A percentile compares a stretch with the other conserved stretches of the same genome.
phyloP scores from a whole-genome alignment of 139 green algal genomes.

The Tetraselmis striata region DNA sequence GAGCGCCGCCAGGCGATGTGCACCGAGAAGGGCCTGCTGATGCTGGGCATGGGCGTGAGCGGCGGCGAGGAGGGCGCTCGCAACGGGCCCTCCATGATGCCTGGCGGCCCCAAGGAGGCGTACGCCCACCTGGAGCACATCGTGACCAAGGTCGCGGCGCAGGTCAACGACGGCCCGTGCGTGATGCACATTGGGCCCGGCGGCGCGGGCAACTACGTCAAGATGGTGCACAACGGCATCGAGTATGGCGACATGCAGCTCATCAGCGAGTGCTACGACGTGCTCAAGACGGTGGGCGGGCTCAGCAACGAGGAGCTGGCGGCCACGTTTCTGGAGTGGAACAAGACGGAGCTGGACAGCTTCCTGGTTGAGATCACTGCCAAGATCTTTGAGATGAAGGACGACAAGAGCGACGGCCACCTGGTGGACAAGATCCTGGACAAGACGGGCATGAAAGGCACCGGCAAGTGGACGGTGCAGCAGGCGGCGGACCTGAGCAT shows the following conservation, averaged over 20 bases:
- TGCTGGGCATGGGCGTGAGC: conserved; percentile 97
- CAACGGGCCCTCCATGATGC: conserved; percentile 94
- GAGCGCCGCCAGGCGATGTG: conserved; percentile 74
- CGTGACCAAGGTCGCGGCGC: conserved; percentile 85
- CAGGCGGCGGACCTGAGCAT: conserved; percentile 92
- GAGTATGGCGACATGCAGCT: conserved; percentile 99
- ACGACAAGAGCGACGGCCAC: conserved; percentile 57
- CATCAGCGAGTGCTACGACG: conserved; percentile 95
- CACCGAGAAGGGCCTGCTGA: conserved; percentile 77
- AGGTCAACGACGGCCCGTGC: conserved; percentile 89
- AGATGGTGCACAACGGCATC: conserved; percentile 99
- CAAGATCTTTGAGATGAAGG: conserved; percentile 81
- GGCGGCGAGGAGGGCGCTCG: conserved; percentile 96
- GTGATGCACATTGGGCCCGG: conserved; percentile 81
- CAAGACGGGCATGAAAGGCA: conserved; percentile 98
- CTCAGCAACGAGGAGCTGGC: conserved; percentile 91
- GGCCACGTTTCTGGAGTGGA: conserved; percentile 85
- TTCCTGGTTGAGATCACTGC: conserved; percentile 97
- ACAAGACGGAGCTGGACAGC: conserved; percentile 73
- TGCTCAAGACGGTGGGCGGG: conserved; percentile 89
- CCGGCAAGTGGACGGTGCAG: conserved; percentile 99
- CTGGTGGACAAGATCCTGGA: conserved; percentile 97
- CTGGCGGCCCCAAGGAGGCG: conserved; percentile 81
- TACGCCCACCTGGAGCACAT: conserved; percentile 79
- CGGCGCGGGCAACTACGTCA: conserved; percentile 94